A percentile compares a stretch with the other conserved stretches of the same genome.
Evolutionary conservation across 2,329 filamentous ascomycete genomes (phyloP).

Genomic region (Chrysosphaeria jannelii): DNA sequence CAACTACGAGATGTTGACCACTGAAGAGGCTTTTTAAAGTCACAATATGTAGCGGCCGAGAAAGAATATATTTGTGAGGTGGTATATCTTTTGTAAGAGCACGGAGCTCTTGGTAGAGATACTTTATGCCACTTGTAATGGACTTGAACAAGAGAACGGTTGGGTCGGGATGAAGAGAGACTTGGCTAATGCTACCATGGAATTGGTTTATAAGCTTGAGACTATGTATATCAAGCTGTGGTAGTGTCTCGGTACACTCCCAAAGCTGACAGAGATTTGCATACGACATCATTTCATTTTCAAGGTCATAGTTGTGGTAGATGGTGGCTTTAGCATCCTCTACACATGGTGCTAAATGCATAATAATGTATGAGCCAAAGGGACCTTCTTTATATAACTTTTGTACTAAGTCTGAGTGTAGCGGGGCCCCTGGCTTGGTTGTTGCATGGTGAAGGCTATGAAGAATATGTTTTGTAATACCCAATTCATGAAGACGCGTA

Average conservation of each 20-base stretch:
- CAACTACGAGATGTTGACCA: conserved; percentile 21
- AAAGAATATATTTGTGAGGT: conserved; percentile 21
- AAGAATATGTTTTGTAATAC: conserved; percentile 21
- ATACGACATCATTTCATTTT: conserved; percentile 18
- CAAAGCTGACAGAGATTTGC: conserved; percentile 14
- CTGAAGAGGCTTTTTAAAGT: conserved; percentile 25
- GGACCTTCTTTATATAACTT: conserved; percentile 16
- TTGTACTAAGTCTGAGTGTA: conserved; percentile 6
- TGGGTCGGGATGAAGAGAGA: no score
- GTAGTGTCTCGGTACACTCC: conserved; percentile 11
- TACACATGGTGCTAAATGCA: conserved; percentile 18
- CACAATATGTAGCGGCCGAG: conserved; percentile 20
- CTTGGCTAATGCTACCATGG: conserved; percentile 27
- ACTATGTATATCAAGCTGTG: conserved; percentile 16
- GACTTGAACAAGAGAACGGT: conserved; percentile 24
- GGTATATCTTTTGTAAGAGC: conserved; percentile 18
- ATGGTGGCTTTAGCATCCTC: conserved; percentile 15
- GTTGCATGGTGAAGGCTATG: conserved; percentile 23
- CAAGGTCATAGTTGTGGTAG: conserved; percentile 19
- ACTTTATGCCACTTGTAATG: conserved; percentile 24
- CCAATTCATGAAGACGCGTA: conserved; percentile 15
- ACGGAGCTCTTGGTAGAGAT: conserved; percentile 28
- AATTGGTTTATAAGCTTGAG: conserved; percentile 21
- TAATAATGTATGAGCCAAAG: conserved; percentile 25
- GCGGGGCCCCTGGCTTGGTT: background rate